Conservation (phyloP, 1,284 basidiomycete species). For the Ceraceosorus guamensis region DNA sequence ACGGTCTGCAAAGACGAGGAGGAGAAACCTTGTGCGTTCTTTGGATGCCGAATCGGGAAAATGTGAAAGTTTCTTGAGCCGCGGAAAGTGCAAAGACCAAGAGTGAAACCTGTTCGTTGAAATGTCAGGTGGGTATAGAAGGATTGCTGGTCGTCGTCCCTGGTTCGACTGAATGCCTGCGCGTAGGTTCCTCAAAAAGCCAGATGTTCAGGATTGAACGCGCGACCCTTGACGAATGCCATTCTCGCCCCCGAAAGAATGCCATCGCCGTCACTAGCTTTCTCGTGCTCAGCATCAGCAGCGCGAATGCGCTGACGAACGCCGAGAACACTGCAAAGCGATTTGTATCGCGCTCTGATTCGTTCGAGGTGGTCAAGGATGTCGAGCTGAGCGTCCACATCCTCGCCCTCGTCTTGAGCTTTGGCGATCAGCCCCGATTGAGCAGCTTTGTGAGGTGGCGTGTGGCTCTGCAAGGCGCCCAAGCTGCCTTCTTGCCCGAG, state of each 20-base stretch:
- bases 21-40: too few relatives aligned
- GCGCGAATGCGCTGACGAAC: constrained; percentile 54
- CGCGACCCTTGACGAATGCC: constrained; percentile 1
- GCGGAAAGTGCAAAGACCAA: too few relatives aligned
- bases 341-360: constrained; percentile 79
- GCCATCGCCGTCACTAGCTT: neutral
- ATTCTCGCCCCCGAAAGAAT: neutral
- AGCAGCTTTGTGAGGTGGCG: too few relatives aligned
- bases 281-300: neutral
- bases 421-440: constrained; percentile 9
- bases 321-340: constrained; percentile 74
- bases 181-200: constrained; percentile 3
- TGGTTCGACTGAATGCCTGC: too few relatives aligned
- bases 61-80: too few relatives aligned
- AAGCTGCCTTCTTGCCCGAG: neutral
- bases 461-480: too few relatives aligned
- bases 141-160: too few relatives aligned
- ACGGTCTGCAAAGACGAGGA: too few relatives aligned
- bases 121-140: too few relatives aligned
- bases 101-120: too few relatives aligned
- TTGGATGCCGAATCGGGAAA: too few relatives aligned
- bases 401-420: constrained; percentile 44
- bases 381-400: constrained; percentile 54
- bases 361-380: constrained; percentile 68
- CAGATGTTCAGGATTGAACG: constrained; percentile 2